A percentile compares a stretch with the other conserved stretches of the same genome.
phyloP scores from a whole-genome alignment of 805 yeast species.

The Wickerhamiella kazuoi region DNA sequence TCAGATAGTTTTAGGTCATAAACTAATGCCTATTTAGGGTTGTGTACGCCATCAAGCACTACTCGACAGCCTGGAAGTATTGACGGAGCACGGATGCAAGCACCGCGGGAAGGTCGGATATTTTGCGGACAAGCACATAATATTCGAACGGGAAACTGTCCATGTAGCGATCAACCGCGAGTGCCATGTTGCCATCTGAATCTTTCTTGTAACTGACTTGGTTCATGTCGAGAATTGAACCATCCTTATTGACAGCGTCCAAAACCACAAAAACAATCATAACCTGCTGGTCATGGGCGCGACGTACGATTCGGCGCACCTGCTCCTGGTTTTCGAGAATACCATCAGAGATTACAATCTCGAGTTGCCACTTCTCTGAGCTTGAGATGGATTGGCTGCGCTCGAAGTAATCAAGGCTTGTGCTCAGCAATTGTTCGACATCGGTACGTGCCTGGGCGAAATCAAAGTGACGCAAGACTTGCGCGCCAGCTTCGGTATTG shows the following conservation, averaged over 20 bases:
- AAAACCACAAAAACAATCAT: constrained; percentile 91
- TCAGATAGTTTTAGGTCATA: not conserved
- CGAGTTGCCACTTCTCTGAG: constrained; percentile 65
- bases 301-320: constrained; percentile 66
- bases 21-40: not conserved
- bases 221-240: constrained; percentile 81
- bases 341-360: constrained; percentile 89
- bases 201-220: constrained; percentile 67
- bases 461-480: constrained; percentile 70
- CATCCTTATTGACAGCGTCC: constrained; percentile 57
- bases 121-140: constrained; percentile 81
- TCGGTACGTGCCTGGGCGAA: constrained; percentile 82
- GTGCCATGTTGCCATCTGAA: constrained; percentile 44
- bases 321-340: constrained; percentile 89
- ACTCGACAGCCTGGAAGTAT: constrained; percentile 35
- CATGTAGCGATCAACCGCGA: constrained; percentile 68
- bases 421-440: constrained; percentile 51
- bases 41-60: not conserved
- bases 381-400: constrained; percentile 33
- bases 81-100: constrained; percentile 77
- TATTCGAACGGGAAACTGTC: constrained; percentile 95
- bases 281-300: constrained; percentile 77
- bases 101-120: constrained; percentile 82
- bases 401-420: constrained; percentile 57
- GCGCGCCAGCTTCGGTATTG: constrained; percentile 65